These are phyloP conservation scores for Globisporangium barbulae DNA, from an alignment of 352 stramenopile genomes.

Conservation along the genomic window DNA sequence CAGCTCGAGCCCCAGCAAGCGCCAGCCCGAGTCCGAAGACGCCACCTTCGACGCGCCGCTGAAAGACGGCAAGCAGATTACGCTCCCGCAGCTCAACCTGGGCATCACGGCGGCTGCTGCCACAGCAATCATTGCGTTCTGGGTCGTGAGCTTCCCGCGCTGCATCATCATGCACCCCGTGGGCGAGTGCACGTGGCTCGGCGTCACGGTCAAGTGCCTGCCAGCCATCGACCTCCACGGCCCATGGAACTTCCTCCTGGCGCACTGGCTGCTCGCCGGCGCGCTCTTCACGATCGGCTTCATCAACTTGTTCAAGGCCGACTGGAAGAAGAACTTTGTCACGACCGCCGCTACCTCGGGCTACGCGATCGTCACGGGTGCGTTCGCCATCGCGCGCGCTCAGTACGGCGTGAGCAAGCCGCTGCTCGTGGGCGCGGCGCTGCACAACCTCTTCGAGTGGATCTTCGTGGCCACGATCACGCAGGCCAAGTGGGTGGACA, in stretches of 20 bases:
- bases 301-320: conserved; percentile 2
- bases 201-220: conserved; percentile 13
- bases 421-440: conserved; percentile 13
- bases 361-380: conserved; percentile 13
- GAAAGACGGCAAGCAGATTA: conserved; percentile 5
- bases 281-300: conserved; percentile 14
- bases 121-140: conserved; percentile 13
- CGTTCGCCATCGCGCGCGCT: conserved; percentile 13
- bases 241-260: conserved; percentile 13
- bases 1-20: neutral
- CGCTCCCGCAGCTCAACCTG: conserved; percentile 10
- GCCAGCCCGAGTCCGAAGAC: neutral
- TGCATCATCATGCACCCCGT: conserved; percentile 18
- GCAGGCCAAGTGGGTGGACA: conserved; percentile 1
- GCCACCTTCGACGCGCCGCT: neutral
- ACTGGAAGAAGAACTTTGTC: conserved; percentile 11
- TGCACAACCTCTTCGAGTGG: conserved; percentile 19
- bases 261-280: conserved; percentile 18
- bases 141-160: conserved; percentile 17
- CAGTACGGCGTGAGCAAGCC: conserved; percentile 15
- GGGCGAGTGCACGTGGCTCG: conserved; percentile 15
- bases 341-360: conserved; percentile 6
- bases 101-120: neutral
- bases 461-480: conserved; percentile 15
- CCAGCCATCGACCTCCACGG: conserved; percentile 11